Conservation (phyloP, 768 basidiomycete genomes). For the Leccinum olivaceopallidum region DNA sequence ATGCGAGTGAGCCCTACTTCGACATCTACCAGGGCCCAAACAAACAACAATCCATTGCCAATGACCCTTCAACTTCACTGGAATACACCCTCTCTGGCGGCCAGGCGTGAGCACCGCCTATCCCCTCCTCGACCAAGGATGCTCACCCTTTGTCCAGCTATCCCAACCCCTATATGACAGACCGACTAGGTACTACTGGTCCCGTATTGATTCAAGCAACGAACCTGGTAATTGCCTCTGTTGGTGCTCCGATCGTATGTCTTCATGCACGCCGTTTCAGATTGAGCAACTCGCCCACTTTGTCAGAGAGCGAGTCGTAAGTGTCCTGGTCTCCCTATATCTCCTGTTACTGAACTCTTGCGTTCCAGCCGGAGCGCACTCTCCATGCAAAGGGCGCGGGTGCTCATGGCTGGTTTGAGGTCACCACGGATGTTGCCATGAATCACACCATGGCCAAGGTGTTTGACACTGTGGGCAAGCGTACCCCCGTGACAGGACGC, state of each 20-base stretch:
- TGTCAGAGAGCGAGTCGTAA: slow-evolving; percentile 21
- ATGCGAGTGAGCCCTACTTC: slow-evolving; percentile 12
- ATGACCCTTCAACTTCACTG: slow-evolving; percentile 15
- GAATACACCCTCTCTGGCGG: slow-evolving; percentile 20
- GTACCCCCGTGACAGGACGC: slow-evolving; percentile 29
- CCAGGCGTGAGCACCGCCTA: slow-evolving; percentile 7
- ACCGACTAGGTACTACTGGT: slow-evolving; percentile 16
- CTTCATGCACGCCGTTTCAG: slow-evolving; percentile 5
- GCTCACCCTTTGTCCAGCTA: slow-evolving; percentile 10
- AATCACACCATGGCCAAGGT: slow-evolving; percentile 20
- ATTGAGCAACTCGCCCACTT: slow-evolving; percentile 20
- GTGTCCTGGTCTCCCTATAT: not conserved
- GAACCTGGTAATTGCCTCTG: slow-evolving; percentile 5
- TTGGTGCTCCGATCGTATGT: not conserved
- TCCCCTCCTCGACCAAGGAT: not conserved
- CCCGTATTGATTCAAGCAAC: slow-evolving; percentile 16
- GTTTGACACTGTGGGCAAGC: slow-evolving; percentile 19
- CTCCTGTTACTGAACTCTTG: not conserved
- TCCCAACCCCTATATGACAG: slow-evolving; percentile 18
- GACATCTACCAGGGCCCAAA: slow-evolving; percentile 15
- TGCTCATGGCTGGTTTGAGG: slow-evolving; percentile 20
- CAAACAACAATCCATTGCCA: slow-evolving; percentile 11
- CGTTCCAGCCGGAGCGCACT: slow-evolving; percentile 16
- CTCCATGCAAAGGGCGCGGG: slow-evolving; percentile 20
- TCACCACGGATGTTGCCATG: slow-evolving; percentile 16